These are phyloP conservation scores for Naematelia aurantialba DNA, from an alignment of 768 basidiomycete genomes.

Conservation along the genomic window DNA sequence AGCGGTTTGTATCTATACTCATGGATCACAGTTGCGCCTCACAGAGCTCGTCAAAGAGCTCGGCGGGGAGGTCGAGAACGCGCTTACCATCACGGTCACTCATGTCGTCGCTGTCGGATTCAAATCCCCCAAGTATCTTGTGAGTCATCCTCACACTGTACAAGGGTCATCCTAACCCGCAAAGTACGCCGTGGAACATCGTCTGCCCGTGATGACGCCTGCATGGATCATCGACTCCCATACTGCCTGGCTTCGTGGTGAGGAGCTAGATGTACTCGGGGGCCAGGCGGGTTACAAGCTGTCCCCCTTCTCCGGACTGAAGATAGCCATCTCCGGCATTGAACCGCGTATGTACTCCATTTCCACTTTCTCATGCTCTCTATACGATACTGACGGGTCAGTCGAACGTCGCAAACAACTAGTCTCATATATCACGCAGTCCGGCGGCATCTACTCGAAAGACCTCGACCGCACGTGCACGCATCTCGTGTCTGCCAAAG, in stretches of 20 bases:
- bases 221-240: conserved; percentile 74
- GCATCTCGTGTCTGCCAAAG: conserved; percentile 69
- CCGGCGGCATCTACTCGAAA: conserved; percentile 70
- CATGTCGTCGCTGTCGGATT: conserved; percentile 79
- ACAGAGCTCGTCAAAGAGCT: conserved; percentile 76
- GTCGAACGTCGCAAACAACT: conserved; percentile 62
- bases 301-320: conserved; percentile 67
- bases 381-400: conserved; percentile 2
- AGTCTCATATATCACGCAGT: conserved; percentile 58
- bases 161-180: not conserved
- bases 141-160: conserved; percentile 46
- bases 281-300: conserved; percentile 62
- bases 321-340: conserved; percentile 72
- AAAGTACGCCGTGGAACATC: conserved; percentile 76
- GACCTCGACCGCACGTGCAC: conserved; percentile 75
- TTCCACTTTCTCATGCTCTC: not conserved
- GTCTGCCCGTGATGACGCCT: conserved; percentile 72
- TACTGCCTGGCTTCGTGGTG: conserved; percentile 70
- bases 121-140: conserved; percentile 79
- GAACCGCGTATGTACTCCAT: conserved; percentile 53
- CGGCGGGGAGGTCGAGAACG: conserved; percentile 65
- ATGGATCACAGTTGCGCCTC: conserved; percentile 58
- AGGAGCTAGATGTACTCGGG: conserved; percentile 66
- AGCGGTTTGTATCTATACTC: too few species aligned
- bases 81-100: conserved; percentile 81